These are phyloP conservation scores for Sclerotinia trifoliorum DNA, from an alignment of 2,329 filamentous ascomycete species.

Conservation along the genomic window DNA sequence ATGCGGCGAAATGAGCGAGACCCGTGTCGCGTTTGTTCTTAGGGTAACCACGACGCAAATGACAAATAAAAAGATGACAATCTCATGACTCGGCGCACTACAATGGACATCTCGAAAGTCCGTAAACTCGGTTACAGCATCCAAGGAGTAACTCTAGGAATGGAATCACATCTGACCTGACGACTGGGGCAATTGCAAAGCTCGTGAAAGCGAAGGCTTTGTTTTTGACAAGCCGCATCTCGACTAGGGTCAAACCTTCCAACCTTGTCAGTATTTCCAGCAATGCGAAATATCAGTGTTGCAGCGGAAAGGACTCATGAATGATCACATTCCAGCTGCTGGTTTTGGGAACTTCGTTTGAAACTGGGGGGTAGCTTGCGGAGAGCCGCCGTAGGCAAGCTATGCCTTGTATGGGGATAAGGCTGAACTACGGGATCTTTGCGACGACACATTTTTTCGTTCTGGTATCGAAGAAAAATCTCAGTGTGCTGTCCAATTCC, in stretches of 20 bases:
- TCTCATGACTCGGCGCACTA: not conserved
- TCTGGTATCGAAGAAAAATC: not conserved
- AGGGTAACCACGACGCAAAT: not conserved
- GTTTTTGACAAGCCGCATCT: not conserved
- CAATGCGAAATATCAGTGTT: not conserved
- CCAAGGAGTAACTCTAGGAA: not conserved
- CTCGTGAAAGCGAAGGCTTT: not conserved
- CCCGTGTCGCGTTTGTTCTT: not conserved
- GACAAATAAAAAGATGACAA: not conserved
- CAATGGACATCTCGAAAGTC: not conserved
- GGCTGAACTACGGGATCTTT: not conserved
- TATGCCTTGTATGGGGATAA: not conserved
- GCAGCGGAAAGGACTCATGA: not conserved
- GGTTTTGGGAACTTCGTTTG: too few relatives aligned
- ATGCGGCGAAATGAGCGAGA: constrained; percentile 5
- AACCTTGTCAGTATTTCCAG: not conserved
- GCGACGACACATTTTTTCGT: not conserved
- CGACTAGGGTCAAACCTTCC: not conserved
- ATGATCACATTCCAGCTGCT: not conserved
- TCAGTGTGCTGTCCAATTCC: not conserved
- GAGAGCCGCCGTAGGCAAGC: not conserved
- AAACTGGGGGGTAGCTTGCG: not conserved
- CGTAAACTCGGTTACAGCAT: not conserved
- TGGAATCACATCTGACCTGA: not conserved
- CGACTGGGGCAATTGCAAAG: not conserved